Base-by-base conservation (phyloP, 345 rosid genomes). In the Pistacia atlantica region DNA sequence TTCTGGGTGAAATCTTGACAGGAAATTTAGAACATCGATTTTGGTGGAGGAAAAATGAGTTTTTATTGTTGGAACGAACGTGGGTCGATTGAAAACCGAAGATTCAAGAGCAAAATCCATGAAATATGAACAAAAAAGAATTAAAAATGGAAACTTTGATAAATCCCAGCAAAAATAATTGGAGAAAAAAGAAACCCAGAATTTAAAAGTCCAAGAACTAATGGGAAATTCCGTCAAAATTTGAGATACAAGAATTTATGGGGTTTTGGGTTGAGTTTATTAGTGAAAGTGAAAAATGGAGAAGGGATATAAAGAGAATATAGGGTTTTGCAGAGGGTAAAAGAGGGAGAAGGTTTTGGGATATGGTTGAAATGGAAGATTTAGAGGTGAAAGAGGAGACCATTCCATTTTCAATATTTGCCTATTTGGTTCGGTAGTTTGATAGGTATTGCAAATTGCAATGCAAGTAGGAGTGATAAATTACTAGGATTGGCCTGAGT, bases 51-150 rank as follows among this genome's bases (percentile, higher is more conserved):
- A 81, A 75, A 73, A 71, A 69, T 11, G 83, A 83, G 37, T 76
- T 25, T 25, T 81, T 2, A 79, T 6, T 80, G 78, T 78, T 14
- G 79, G 64, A 71, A 78, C 37, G 67, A 84, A 81, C 18, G 67
- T 61, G 54, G 90, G 83, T 51, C 87, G 88, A 57, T 86, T 82
- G 69, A 81, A 69, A 85, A 87, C 72, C 33, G 87, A 87, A 33
- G 86, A 77, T 20, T 92, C 87, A 22, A 22, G 82, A 28, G 88
- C 82, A 83, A 86, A 70, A 65, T 80, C 87, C 87, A 83, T 83
- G 71, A 65, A 28, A 25, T 11, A 11, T 11, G 17, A 10, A 74
- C 16, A 64, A 54, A 52, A 65, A 22, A 4, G 28, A 0, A 14
- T 5, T 1, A 20, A 16, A 18, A 8, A 65, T 8, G 28, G 4